Evolutionary conservation across 2,329 filamentous ascomycete species (phyloP).

Genomic region (Rhynchosporium secalis): DNA sequence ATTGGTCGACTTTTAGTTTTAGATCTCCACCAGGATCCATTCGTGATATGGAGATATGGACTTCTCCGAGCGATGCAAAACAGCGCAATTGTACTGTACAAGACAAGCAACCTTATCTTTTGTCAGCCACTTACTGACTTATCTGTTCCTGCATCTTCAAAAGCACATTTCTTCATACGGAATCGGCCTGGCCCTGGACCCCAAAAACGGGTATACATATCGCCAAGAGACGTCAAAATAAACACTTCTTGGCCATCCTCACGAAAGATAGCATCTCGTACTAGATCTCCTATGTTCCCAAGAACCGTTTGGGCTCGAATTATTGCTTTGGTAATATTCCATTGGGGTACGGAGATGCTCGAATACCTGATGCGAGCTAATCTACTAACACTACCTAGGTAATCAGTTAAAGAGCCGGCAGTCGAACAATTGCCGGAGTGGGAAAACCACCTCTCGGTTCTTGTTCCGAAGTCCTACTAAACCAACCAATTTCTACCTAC

Average conservation of each 20-base stretch:
- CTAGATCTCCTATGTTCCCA: neutral
- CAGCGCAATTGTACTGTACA: conserved; percentile 1
- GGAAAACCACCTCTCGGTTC: neutral
- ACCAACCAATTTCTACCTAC: no score
- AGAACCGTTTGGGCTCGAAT: neutral
- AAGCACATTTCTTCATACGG: no score
- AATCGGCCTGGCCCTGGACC: no score
- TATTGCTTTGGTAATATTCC: conserved; percentile 4
- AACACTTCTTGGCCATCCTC: neutral
- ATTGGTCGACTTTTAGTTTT: conserved; percentile 17
- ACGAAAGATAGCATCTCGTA: neutral
- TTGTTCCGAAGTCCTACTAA: no score
- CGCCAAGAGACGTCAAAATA: neutral
- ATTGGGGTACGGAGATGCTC: neutral
- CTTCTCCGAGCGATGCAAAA: conserved; percentile 16
- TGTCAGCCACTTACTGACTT: conserved; percentile 12
- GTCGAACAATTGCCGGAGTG: neutral
- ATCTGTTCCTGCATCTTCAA: neutral
- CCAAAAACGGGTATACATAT: neutral
- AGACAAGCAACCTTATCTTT: conserved; percentile 20
- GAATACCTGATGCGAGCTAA: no score
- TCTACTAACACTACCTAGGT: neutral
- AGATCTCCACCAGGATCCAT: conserved; percentile 5
- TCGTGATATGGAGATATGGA: conserved; percentile 4
- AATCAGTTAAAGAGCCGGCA: neutral